Evolutionary conservation across 805 yeast species (phyloP).

Genomic region (Blastobotrys americana): DNA sequence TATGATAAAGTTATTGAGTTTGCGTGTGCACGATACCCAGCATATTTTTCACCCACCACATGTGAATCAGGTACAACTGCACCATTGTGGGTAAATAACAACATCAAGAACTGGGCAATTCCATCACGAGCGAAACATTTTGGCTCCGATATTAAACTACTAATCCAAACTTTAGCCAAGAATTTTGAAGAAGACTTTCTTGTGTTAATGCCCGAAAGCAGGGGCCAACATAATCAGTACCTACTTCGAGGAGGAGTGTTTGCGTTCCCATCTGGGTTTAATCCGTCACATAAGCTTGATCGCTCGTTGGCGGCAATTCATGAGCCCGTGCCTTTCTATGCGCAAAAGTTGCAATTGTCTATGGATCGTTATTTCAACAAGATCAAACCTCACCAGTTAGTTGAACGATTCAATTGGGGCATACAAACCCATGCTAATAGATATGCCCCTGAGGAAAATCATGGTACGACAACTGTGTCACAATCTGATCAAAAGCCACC

Average conservation of each 20-base stretch:
- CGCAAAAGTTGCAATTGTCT: conserved; percentile 45
- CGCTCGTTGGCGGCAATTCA: conserved; percentile 55
- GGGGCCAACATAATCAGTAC: conserved; percentile 46
- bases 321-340: conserved; percentile 65
- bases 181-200: conserved; percentile 60
- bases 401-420: conserved; percentile 64
- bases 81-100: background rate
- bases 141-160: conserved; percentile 10
- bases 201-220: conserved; percentile 43
- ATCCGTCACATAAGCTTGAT: conserved; percentile 48
- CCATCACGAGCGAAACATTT: conserved; percentile 3
- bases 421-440: conserved; percentile 52
- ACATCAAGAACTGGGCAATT: background rate
- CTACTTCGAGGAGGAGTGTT: conserved; percentile 48
- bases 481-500: conserved; percentile 25
- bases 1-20: conserved; percentile 39
- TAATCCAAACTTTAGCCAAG: conserved; percentile 19
- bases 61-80: conserved; percentile 29
- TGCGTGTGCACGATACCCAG: conserved; percentile 46
- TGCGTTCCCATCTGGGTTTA: conserved; percentile 68
- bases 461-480: conserved; percentile 33
- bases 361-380: conserved; percentile 63
- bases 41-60: conserved; percentile 40
- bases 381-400: conserved; percentile 45
- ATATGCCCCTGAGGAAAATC: conserved; percentile 42